These are phyloP conservation scores for Rhynchosporium graminicola DNA, from an alignment of 2,329 filamentous ascomycete species.

Conservation along the genomic window DNA sequence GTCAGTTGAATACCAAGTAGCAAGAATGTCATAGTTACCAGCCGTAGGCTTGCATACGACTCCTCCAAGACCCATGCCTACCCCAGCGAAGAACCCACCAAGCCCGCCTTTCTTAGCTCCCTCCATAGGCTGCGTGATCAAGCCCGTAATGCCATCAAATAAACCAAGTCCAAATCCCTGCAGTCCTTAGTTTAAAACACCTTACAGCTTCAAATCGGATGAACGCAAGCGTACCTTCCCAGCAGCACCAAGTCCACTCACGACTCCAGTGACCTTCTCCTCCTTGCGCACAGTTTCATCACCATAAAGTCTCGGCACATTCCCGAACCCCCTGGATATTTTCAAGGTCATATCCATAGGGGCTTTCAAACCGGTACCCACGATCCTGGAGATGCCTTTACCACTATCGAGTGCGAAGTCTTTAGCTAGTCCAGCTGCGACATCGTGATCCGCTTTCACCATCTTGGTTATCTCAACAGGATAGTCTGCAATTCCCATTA, in stretches of 20 bases:
- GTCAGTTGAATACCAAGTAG: not conserved
- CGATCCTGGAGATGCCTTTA: constrained; percentile 31
- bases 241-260: constrained; percentile 27
- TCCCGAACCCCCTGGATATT: constrained; percentile 67
- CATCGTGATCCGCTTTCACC: constrained; percentile 20
- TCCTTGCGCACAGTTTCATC: constrained; percentile 55
- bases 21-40: constrained; percentile 14
- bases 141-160: constrained; percentile 63
- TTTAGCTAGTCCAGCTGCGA: constrained; percentile 17
- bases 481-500: constrained; percentile 27
- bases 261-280: constrained; percentile 26
- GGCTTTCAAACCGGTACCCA: constrained; percentile 31
- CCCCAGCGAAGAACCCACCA: constrained; percentile 51
- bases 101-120: constrained; percentile 56
- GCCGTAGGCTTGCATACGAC: constrained; percentile 65
- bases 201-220: constrained; percentile 78
- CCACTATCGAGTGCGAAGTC: constrained; percentile 25
- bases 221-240: constrained; percentile 47
- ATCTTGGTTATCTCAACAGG: constrained; percentile 27
- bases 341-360: constrained; percentile 54
- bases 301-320: constrained; percentile 67
- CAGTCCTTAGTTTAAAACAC: constrained; percentile 66
- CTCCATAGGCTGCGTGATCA: constrained; percentile 58
- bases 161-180: constrained; percentile 61
- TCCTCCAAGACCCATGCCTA: constrained; percentile 63